phyloP scores from a whole-genome alignment of 2,329 filamentous ascomycete species.

The Xylaria sp. region DNA sequence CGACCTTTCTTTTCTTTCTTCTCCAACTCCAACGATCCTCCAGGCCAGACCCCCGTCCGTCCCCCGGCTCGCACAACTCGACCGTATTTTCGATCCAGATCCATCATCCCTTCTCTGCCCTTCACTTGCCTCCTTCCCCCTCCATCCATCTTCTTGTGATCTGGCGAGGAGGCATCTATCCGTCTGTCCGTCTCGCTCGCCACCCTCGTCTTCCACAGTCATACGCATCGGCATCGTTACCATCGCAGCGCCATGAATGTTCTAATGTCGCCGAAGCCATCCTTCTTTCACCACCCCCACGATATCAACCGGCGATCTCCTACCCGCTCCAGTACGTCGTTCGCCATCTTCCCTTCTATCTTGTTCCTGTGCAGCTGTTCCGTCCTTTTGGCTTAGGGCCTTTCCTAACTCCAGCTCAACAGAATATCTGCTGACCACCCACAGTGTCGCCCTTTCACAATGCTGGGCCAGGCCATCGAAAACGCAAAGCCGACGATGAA shows the following conservation, averaged over 20 bases:
- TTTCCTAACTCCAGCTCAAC: not conserved
- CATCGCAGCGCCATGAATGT: slow-evolving; percentile 66
- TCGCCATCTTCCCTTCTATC: not conserved
- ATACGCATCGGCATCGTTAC: not conserved
- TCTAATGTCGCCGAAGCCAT: slow-evolving; percentile 69
- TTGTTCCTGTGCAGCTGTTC: slow-evolving; percentile 12
- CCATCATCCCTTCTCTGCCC: slow-evolving; percentile 5
- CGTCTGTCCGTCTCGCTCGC: not conserved
- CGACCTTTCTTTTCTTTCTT: too few relatives aligned
- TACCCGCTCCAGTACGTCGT: slow-evolving; percentile 64
- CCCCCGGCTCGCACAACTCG: slow-evolving; percentile 36
- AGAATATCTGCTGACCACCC: slow-evolving; percentile 26
- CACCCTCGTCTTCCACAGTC: slow-evolving; percentile 4
- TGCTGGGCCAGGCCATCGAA: slow-evolving; percentile 68
- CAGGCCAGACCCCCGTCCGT: slow-evolving; percentile 21
- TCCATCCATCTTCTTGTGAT: slow-evolving; percentile 1
- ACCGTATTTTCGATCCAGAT: slow-evolving; percentile 30
- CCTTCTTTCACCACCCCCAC: slow-evolving; percentile 69
- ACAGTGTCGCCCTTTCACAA: slow-evolving; percentile 63
- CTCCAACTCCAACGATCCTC: slow-evolving; percentile 21
- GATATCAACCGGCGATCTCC: slow-evolving; percentile 65
- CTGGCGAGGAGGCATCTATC: slow-evolving; percentile 14
- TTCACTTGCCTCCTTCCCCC: not conserved
- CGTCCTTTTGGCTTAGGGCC: not conserved
- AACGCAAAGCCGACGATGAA: slow-evolving; percentile 89